These are phyloP conservation scores for Penicillium paneum DNA, from an alignment of 2,329 filamentous ascomycete species.

Conservation along the genomic window DNA sequence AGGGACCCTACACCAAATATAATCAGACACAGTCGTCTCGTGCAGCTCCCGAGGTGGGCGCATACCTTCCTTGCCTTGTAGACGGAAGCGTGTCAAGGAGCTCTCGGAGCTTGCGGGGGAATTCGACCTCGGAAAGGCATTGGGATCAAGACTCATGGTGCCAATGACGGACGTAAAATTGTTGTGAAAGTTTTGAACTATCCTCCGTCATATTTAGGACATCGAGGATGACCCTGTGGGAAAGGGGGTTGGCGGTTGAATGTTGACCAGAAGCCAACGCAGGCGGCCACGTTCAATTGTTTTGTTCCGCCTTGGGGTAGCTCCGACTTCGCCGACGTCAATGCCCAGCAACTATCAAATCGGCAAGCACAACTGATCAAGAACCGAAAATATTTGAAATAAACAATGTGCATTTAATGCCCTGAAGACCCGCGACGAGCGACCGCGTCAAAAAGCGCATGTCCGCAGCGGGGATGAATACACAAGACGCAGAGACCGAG, in stretches of 20 bases:
- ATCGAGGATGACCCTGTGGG: slow-evolving; percentile 21
- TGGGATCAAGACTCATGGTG: slow-evolving; percentile 45
- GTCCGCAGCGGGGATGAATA: slow-evolving; percentile 23
- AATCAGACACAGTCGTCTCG: neutral
- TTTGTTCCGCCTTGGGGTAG: slow-evolving; percentile 25
- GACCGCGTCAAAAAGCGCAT: slow-evolving; percentile 24
- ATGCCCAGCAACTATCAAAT: slow-evolving; percentile 1
- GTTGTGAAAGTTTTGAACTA: slow-evolving; percentile 18
- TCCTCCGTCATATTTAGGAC: slow-evolving; percentile 38
- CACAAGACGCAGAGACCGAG: slow-evolving; percentile 15
- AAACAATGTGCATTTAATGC: slow-evolving; percentile 14
- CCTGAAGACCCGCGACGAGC: slow-evolving; percentile 14
- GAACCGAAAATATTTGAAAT: neutral
- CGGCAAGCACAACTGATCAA: neutral
- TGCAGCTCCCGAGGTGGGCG: neutral
- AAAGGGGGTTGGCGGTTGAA: slow-evolving; percentile 16
- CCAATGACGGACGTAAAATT: slow-evolving; percentile 28
- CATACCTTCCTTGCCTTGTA: slow-evolving; percentile 73
- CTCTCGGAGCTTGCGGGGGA: slow-evolving; percentile 84
- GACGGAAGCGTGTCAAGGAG: slow-evolving; percentile 74
- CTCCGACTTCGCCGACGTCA: slow-evolving; percentile 22
- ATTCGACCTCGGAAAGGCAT: slow-evolving; percentile 42
- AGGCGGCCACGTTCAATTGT: slow-evolving; percentile 23
- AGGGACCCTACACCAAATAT: slow-evolving; percentile 29
- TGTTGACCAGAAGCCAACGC: slow-evolving; percentile 21